Conservation (phyloP, 805 yeast species). For the Spathaspora sp. region DNA sequence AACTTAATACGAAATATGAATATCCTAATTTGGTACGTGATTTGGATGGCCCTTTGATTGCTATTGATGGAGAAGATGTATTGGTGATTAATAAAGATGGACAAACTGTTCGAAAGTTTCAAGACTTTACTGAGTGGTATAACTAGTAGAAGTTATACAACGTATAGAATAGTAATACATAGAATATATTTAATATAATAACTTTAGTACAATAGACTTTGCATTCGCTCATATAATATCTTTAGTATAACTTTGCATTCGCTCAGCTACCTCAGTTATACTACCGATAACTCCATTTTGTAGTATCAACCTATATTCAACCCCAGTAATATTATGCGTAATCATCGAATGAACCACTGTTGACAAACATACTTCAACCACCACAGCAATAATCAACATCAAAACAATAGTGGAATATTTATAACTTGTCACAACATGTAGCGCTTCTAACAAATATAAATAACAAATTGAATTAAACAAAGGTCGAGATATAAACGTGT, state of each 20-base stretch:
- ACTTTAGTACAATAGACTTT: too few species aligned
- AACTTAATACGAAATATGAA: conserved; percentile 64
- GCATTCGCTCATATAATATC: too few species aligned
- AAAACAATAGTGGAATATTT: conserved; percentile 13
- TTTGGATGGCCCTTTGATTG: conserved; percentile 84
- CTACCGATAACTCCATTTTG: neutral
- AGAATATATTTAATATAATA: neutral
- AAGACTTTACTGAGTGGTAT: conserved; percentile 8
- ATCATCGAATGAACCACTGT: conserved; percentile 12
- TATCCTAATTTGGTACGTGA: conserved; percentile 70
- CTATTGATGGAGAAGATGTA: conserved; percentile 50
- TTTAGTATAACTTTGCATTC: too few species aligned
- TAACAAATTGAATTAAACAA: conserved; percentile 59
- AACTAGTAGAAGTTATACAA: too few species aligned
- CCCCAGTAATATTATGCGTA: conserved; percentile 1
- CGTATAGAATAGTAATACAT: too few species aligned
- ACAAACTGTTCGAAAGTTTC: conserved; percentile 9
- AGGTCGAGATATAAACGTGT: conserved; percentile 56
- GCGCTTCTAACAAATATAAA: conserved; percentile 63
- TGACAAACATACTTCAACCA: conserved; percentile 12
- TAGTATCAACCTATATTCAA: neutral
- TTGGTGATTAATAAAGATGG: conserved; percentile 28
- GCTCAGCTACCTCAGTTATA: too few species aligned
- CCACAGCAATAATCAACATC: conserved; percentile 13
- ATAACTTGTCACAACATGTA: conserved; percentile 18